Conservation (phyloP, 2,329 filamentous ascomycete genomes). For the Epichloe uncinata region DNA sequence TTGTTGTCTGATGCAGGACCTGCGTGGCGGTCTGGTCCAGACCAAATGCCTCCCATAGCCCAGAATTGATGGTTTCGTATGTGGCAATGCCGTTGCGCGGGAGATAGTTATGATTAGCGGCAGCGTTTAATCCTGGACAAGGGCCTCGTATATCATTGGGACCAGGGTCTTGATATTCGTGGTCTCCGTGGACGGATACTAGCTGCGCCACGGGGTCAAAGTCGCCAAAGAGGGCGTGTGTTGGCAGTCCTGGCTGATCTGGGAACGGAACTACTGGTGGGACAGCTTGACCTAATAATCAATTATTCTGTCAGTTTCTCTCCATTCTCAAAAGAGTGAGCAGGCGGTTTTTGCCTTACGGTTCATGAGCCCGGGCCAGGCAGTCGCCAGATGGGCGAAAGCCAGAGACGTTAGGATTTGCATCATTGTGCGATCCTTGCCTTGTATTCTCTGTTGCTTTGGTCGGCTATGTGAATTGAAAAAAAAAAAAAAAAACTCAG, state of each 20-base stretch:
- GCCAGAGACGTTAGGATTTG: background rate
- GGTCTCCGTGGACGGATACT: background rate
- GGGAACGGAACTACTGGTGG: constrained; percentile 1
- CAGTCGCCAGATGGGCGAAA: background rate
- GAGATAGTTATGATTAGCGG: constrained; percentile 23
- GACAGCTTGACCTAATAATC: background rate
- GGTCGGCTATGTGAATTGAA: too few relatives aligned
- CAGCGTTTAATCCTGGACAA: constrained; percentile 19
- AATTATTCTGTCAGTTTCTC: too few relatives aligned
- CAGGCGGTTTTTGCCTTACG: background rate
- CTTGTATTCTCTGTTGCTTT: background rate
- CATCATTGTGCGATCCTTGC: background rate
- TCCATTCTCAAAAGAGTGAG: too few relatives aligned
- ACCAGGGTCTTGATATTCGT: background rate
- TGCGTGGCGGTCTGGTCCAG: constrained; percentile 4
- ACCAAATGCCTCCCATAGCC: background rate
- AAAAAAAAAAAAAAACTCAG: too few relatives aligned
- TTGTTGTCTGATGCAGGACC: constrained; percentile 1
- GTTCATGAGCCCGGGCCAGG: background rate
- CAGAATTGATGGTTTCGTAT: constrained; percentile 2
- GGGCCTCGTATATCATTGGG: constrained; percentile 2
- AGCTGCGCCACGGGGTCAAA: background rate
- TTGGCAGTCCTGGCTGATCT: constrained; percentile 1
- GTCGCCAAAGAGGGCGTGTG: background rate
- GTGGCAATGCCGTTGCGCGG: constrained; percentile 15